A percentile compares a stretch with the other conserved stretches of the same genome.
Conservation (phyloP, 139 green algal genomes). For the Ostreobium quekettii region DNA sequence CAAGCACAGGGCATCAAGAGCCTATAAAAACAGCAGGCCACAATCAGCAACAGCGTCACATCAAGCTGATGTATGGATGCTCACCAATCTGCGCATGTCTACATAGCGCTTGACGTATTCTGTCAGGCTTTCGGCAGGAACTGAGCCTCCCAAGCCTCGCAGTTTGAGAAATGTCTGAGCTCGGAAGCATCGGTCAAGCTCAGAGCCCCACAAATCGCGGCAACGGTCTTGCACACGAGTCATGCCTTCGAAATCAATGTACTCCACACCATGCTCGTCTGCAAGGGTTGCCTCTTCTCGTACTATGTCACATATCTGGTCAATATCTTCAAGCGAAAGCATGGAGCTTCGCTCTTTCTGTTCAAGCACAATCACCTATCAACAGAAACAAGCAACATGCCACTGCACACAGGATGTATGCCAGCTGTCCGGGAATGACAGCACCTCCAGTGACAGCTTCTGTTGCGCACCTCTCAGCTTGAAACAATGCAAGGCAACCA, state of each 20-base stretch:
- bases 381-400: no score
- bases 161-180: conserved; percentile 9
- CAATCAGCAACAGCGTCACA: no score
- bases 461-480: no score
- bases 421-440: no score
- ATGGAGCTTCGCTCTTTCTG: no score
- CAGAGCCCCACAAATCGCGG: not conserved
- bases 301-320: not conserved
- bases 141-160: conserved; percentile 9
- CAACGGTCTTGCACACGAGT: not conserved
- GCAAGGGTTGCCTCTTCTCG: conserved; percentile 8
- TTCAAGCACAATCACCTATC: no score
- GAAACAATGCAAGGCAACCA: no score
- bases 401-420: no score
- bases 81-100: conserved; percentile 1
- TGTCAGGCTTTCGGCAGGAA: not conserved
- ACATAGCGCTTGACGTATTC: conserved; percentile 7
- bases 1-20: no score
- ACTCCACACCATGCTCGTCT: conserved; percentile 11
- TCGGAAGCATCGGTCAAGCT: not conserved
- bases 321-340: conserved; percentile 4
- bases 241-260: conserved; percentile 11
- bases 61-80: no score
- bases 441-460: no score
- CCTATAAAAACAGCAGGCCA: no score